phyloP scores from a whole-genome alignment of 2,329 filamentous ascomycete genomes.

The Calonectria hawksworthii region DNA sequence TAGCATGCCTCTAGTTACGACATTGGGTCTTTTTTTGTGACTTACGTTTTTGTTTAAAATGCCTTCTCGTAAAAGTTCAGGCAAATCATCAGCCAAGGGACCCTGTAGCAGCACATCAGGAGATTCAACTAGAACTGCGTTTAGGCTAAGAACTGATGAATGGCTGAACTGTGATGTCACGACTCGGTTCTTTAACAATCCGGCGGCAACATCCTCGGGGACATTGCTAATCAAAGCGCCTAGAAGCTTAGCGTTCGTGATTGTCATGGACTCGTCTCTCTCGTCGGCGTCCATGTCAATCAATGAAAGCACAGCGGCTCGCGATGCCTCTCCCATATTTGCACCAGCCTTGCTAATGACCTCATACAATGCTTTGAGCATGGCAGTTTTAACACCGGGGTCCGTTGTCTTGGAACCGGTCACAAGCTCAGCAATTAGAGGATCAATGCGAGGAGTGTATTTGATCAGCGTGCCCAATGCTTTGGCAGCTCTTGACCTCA shows the following conservation, averaged over 20 bases:
- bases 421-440: conserved; percentile 91
- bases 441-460: conserved; percentile 94
- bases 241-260: conserved; percentile 91
- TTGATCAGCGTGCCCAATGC: conserved; percentile 96
- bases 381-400: conserved; percentile 89
- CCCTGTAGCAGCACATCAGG: conserved; percentile 77
- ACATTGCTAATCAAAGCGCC: conserved; percentile 92
- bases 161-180: conserved; percentile 81
- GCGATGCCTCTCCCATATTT: conserved; percentile 94
- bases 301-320: conserved; percentile 85
- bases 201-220: conserved; percentile 75
- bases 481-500: conserved; percentile 91
- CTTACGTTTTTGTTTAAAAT: conserved; percentile 82
- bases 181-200: conserved; percentile 78
- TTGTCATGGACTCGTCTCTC: conserved; percentile 81
- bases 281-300: conserved; percentile 90
- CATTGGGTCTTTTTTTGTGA: conserved; percentile 34
- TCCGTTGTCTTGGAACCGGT: conserved; percentile 94
- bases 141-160: conserved; percentile 87
- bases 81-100: conserved; percentile 78
- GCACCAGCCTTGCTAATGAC: conserved; percentile 94
- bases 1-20: not conserved
- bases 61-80: conserved; percentile 83
- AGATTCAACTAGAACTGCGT: conserved; percentile 88
- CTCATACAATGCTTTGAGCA: conserved; percentile 97